Percentiles rank a stretch among this genome's conserved stretches.
Conservation (phyloP, 768 basidiomycete species). For the Naganishia vaughanmartiniae region DNA sequence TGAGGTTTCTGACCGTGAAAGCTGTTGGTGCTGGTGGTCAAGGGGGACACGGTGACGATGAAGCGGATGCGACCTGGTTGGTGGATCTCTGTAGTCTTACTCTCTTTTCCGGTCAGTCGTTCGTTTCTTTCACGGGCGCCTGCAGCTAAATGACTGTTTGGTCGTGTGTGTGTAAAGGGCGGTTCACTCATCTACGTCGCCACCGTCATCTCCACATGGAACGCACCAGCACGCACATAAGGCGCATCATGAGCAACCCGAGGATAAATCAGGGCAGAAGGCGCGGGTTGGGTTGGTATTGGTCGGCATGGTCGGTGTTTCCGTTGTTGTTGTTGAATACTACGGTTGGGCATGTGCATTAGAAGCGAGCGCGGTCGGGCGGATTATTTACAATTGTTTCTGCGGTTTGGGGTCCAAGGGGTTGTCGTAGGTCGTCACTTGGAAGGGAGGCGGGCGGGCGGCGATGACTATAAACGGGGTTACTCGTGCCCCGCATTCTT, state of each 20-base stretch:
- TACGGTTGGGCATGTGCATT: constrained; percentile 62
- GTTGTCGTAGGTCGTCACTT: too few species aligned
- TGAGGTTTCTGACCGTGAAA: constrained; percentile 69
- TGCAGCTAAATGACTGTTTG: background rate
- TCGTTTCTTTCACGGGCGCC: background rate
- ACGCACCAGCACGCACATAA: constrained; percentile 54
- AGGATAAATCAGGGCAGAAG: constrained; percentile 56
- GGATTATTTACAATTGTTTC: too few species aligned
- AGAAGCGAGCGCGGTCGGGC: background rate
- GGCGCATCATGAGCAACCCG: constrained; percentile 43
- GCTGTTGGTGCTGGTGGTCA: constrained; percentile 37
- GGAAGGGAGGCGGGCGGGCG: too few species aligned
- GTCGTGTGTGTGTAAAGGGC: constrained; percentile 57
- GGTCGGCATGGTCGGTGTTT: constrained; percentile 67
- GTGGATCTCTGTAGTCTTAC: constrained; percentile 73
- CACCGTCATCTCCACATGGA: constrained; percentile 67
- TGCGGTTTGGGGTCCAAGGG: too few species aligned
- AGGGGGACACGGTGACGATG: constrained; percentile 32
- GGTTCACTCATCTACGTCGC: constrained; percentile 94
- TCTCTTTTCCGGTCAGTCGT: constrained; percentile 74
- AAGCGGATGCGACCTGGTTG: constrained; percentile 52
- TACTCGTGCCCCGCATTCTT: too few species aligned
- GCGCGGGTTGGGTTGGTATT: constrained; percentile 61
- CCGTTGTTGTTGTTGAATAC: constrained; percentile 64
- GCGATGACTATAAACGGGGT: too few species aligned